These are phyloP conservation scores for Epichloe amarillans DNA, from an alignment of 2,329 filamentous ascomycete genomes.

Conservation along the genomic window DNA sequence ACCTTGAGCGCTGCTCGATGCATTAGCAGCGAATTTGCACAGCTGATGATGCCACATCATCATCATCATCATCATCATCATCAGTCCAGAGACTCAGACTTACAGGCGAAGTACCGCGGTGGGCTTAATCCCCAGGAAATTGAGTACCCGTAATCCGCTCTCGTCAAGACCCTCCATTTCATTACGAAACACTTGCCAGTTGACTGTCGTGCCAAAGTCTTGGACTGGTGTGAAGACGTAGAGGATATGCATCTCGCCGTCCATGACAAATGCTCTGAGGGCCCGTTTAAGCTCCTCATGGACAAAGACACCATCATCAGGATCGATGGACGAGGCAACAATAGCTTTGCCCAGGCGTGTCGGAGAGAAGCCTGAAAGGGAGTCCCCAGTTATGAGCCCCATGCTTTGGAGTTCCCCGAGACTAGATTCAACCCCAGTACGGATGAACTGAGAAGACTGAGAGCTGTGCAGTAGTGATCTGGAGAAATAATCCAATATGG, in stretches of 20 bases:
- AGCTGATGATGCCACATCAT: background rate
- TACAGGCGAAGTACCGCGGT: conserved; percentile 54
- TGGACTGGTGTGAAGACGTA: conserved; percentile 68
- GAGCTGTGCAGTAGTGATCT: conserved; percentile 54
- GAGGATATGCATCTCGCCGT: conserved; percentile 67
- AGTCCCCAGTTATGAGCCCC: conserved; percentile 39
- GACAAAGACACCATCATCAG: conserved; percentile 62
- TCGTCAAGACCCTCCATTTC: conserved; percentile 60
- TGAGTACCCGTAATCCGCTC: conserved; percentile 54
- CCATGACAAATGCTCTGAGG: conserved; percentile 62
- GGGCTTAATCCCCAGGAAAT: conserved; percentile 55
- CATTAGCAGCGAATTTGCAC: conserved; percentile 8
- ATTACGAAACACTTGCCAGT: conserved; percentile 61
- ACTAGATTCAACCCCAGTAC: conserved; percentile 42
- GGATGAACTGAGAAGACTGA: conserved; percentile 33
- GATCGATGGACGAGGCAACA: conserved; percentile 58
- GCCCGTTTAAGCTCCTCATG: conserved; percentile 55
- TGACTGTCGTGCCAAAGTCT: conserved; percentile 39
- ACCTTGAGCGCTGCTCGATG: conserved; percentile 46
- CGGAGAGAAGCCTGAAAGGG: conserved; percentile 39
- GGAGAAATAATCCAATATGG: conserved; percentile 53
- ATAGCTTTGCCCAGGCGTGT: conserved; percentile 58
- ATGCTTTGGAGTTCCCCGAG: conserved; percentile 42
- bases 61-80: background rate
- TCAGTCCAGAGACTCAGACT: conserved; percentile 11